Conservation (phyloP, 2,329 filamentous ascomycete species). For the Cercospora citrullina region DNA sequence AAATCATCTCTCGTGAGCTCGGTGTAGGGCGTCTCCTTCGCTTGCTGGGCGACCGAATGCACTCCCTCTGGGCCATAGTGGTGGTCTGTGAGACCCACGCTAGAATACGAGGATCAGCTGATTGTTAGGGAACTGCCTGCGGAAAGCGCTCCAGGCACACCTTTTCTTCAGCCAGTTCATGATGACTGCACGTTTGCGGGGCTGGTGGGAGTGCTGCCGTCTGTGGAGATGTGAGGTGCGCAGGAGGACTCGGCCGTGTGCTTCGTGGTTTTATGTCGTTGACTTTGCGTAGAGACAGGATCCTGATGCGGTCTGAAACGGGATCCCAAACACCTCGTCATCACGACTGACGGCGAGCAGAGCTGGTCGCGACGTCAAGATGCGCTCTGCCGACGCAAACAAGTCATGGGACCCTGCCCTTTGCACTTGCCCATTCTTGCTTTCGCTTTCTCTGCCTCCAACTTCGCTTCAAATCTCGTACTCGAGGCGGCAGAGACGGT, state of each 20-base stretch:
- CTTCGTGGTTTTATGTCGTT: background rate
- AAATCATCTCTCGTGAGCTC: constrained; percentile 75
- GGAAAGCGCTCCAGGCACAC: constrained; percentile 50
- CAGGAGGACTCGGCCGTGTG: background rate
- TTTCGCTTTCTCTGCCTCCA: background rate
- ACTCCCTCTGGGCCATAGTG: constrained; percentile 90
- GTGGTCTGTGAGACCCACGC: constrained; percentile 85
- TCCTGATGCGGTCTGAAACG: constrained; percentile 2
- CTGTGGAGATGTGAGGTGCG: background rate
- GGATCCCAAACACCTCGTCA: constrained; percentile 7
- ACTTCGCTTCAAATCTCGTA: background rate
- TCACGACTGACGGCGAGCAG: background rate
- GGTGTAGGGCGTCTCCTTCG: constrained; percentile 74
- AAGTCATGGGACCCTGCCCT: constrained; percentile 7
- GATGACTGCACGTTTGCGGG: constrained; percentile 51
- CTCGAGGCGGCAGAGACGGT: background rate
- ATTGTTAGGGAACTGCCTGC: constrained; percentile 23
- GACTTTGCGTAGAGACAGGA: background rate
- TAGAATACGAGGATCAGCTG: constrained; percentile 27
- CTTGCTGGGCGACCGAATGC: constrained; percentile 78
- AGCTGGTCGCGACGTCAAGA: background rate
- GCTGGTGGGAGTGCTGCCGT: background rate
- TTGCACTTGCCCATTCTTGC: background rate
- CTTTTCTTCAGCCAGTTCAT: constrained; percentile 95
- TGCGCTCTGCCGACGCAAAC: background rate